Percentiles rank a stretch among this genome's conserved stretches.
These are phyloP conservation scores for Boletus reticuloceps DNA, from an alignment of 768 basidiomycete species.

Conservation along the genomic window DNA sequence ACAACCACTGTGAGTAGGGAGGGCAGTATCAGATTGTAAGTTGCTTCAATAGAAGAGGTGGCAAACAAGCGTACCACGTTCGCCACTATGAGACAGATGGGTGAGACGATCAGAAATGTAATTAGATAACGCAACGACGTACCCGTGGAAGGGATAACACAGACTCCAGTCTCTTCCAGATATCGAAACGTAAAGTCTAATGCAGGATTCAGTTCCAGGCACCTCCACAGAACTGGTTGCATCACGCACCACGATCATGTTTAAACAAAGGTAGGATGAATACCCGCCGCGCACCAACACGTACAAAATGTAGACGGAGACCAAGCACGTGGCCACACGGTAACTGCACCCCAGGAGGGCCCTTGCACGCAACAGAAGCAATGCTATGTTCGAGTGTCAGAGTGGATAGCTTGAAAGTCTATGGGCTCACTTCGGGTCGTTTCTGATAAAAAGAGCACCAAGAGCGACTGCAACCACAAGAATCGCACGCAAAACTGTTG, in stretches of 20 bases:
- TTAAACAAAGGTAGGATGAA: background rate
- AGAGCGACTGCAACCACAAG: background rate
- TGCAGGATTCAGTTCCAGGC: background rate
- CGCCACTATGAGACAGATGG: background rate
- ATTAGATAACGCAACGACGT: background rate
- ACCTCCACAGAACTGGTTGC: background rate
- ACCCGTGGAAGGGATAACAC: background rate
- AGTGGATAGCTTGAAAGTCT: background rate
- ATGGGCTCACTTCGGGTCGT: conserved; percentile 12
- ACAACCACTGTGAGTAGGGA: background rate
- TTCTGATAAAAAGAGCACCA: conserved; percentile 5
- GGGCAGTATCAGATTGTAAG: background rate
- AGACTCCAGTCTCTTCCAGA: conserved; percentile 1
- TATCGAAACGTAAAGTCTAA: background rate
- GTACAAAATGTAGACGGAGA: conserved; percentile 12
- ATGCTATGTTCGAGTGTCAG: conserved; percentile 2
- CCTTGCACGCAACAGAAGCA: conserved; percentile 21
- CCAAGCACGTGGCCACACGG: background rate
- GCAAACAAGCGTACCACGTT: background rate
- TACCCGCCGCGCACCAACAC: background rate
- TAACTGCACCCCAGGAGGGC: conserved; percentile 17
- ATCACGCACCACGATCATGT: background rate
- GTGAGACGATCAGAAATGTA: background rate
- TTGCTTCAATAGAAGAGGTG: background rate
- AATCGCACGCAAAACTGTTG: conserved; percentile 13